Conservation (phyloP, 148 eudicot genomes). For the Vaccinium macrocarpon region DNA sequence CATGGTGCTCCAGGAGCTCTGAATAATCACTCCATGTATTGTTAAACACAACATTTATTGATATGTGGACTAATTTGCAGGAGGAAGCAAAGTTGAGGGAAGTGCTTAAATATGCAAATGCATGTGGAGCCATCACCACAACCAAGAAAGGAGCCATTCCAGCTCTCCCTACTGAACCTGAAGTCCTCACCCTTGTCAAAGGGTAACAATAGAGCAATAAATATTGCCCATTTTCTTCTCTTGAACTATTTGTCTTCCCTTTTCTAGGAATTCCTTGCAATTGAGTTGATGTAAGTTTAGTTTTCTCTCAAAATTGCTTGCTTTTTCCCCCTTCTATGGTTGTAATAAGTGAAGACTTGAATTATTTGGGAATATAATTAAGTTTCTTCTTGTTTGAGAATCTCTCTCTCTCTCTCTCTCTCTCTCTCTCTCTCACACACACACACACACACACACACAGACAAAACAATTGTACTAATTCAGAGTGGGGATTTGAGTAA, state of each 20-base stretch:
- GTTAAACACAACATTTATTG: background rate
- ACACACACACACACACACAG: too few relatives aligned
- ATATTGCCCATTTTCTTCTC: too few relatives aligned
- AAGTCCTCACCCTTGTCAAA: slow-evolving; percentile 42
- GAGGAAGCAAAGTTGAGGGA: slow-evolving; percentile 57
- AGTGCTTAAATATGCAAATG: slow-evolving; percentile 57
- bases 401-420: background rate
- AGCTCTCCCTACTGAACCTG: slow-evolving; percentile 60
- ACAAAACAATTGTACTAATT: background rate
- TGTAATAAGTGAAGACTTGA: background rate
- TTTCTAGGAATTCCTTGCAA: background rate
- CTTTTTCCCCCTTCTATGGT: background rate
- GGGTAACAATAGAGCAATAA: slow-evolving; percentile 5
- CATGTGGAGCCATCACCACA: slow-evolving; percentile 80
- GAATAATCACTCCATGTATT: background rate
- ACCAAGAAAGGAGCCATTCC: slow-evolving; percentile 83
- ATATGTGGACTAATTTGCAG: slow-evolving; percentile 26
- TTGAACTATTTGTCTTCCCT: background rate
- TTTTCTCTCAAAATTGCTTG: background rate
- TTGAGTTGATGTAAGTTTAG: background rate
- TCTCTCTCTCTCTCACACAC: background rate
- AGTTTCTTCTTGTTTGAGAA: background rate
- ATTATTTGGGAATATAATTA: background rate
- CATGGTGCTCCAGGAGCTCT: too few relatives aligned
- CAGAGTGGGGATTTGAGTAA: background rate